phyloP scores from a whole-genome alignment of 306 rosid genomes.

The Trifolium pratense region DNA sequence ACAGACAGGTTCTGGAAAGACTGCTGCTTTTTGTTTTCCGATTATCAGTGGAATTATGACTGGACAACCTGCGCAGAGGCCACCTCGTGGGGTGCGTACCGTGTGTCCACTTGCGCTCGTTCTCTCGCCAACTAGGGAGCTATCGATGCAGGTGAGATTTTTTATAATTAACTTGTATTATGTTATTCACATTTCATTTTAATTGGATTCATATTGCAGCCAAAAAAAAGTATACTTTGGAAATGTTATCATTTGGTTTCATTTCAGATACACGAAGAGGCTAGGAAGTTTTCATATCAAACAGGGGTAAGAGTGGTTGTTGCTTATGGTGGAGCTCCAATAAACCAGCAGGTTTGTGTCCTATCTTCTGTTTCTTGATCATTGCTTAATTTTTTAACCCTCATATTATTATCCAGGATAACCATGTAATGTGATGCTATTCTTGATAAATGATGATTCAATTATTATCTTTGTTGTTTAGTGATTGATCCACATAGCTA shows the following conservation, averaged over 20 bases:
- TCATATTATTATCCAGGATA: neutral
- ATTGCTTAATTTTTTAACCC: neutral
- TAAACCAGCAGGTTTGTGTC: slow-evolving; percentile 72
- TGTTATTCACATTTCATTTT: neutral
- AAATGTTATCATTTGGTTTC: slow-evolving; percentile 46
- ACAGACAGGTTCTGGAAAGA: slow-evolving; percentile 92
- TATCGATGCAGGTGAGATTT: slow-evolving; percentile 81
- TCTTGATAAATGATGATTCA: neutral
- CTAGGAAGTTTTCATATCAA: slow-evolving; percentile 72
- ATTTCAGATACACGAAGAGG: slow-evolving; percentile 83
- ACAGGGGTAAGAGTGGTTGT: slow-evolving; percentile 93
- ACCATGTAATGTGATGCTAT: neutral
- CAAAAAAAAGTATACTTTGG: neutral
- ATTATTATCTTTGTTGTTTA: neutral
- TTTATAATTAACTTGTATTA: neutral
- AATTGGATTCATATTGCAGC: slow-evolving; percentile 20
- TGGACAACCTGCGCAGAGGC: slow-evolving; percentile 67
- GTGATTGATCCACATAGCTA: neutral
- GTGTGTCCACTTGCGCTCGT: slow-evolving; percentile 87
- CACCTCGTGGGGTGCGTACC: slow-evolving; percentile 74
- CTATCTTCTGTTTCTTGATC: slow-evolving; percentile 7
- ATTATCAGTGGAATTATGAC: slow-evolving; percentile 87
- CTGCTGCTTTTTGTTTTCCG: slow-evolving; percentile 93
- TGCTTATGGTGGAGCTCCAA: slow-evolving; percentile 93
- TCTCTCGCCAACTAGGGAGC: slow-evolving; percentile 93